Conservation (phyloP, 2,329 filamentous ascomycete species). For the Fusarium redolens region DNA sequence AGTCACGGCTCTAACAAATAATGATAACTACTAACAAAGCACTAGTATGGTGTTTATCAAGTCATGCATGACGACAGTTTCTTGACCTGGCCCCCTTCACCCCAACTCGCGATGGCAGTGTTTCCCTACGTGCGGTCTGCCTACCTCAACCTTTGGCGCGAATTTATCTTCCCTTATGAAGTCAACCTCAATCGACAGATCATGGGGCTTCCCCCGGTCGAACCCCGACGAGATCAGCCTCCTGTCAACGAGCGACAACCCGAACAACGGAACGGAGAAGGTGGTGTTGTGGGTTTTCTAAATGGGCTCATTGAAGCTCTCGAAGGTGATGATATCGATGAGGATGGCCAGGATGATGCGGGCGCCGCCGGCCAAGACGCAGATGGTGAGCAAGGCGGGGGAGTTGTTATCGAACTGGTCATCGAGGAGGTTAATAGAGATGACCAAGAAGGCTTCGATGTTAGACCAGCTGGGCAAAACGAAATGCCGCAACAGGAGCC, state of each 20-base stretch:
- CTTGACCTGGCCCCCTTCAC: constrained; percentile 65
- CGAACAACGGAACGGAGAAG: constrained; percentile 42
- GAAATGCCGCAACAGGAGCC: constrained; percentile 12
- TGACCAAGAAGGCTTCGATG: constrained; percentile 54
- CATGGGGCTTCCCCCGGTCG: constrained; percentile 52
- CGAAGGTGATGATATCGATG: constrained; percentile 49
- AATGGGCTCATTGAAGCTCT: constrained; percentile 53
- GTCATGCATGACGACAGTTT: constrained; percentile 58
- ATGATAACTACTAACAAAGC: neutral
- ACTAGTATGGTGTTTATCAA: constrained; percentile 61
- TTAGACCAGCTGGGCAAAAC: constrained; percentile 35
- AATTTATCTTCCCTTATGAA: constrained; percentile 60
- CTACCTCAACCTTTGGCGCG: constrained; percentile 60
- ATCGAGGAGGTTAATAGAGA: constrained; percentile 52
- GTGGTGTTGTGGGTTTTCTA: constrained; percentile 51
- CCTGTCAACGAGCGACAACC: constrained; percentile 27
- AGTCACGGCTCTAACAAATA: constrained; percentile 21
- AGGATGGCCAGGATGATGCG: constrained; percentile 37
- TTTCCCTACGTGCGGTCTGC: constrained; percentile 60
- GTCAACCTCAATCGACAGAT: constrained; percentile 60
- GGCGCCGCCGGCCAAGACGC: constrained; percentile 29
- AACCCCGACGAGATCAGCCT: constrained; percentile 39
- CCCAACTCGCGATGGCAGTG: constrained; percentile 61
- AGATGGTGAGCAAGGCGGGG: constrained; percentile 41
- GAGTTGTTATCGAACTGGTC: constrained; percentile 50